A percentile compares a stretch with the other conserved stretches of the same genome.
These are phyloP conservation scores for Sporothrix euskadiensis DNA, from an alignment of 2,329 filamentous ascomycete species.

Conservation along the genomic window DNA sequence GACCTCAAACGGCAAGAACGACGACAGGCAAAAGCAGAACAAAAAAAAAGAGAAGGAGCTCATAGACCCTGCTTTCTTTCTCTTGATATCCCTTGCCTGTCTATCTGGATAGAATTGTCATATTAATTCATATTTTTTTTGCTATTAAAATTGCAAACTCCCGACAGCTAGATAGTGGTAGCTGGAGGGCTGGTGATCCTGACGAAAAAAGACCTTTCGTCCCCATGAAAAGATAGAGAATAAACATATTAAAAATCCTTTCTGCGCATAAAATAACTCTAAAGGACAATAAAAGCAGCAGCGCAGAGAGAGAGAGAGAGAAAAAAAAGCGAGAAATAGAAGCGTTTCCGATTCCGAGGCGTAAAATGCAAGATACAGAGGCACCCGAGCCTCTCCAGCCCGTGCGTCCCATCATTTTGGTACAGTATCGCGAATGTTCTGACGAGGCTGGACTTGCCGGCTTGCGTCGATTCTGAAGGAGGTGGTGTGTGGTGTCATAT, in stretches of 20 bases:
- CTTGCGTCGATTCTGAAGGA: background rate
- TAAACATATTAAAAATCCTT: background rate
- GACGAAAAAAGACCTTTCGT: background rate
- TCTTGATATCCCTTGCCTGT: background rate
- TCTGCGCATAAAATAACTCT: constrained; percentile 13
- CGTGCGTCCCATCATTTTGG: background rate
- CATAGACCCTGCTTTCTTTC: background rate
- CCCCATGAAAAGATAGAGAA: background rate
- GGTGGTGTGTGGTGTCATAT: background rate
- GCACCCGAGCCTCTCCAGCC: background rate
- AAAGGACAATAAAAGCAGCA: background rate
- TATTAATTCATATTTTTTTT: constrained; percentile 11
- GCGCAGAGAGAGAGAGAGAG: background rate
- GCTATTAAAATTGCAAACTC: background rate
- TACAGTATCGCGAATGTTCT: background rate
- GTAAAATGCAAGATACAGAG: constrained; percentile 2
- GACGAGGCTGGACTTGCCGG: background rate
- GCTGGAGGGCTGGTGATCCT: background rate
- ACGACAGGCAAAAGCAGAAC: background rate
- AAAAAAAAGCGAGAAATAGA: background rate
- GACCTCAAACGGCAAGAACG: background rate
- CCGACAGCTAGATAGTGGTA: background rate
- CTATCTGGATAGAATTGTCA: background rate
- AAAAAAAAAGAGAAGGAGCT: background rate
- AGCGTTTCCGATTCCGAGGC: background rate